Percentiles rank a stretch among this genome's conserved stretches.
Evolutionary conservation across 2,329 filamentous ascomycete genomes (phyloP).

Genomic region (Xylaria digitata): DNA sequence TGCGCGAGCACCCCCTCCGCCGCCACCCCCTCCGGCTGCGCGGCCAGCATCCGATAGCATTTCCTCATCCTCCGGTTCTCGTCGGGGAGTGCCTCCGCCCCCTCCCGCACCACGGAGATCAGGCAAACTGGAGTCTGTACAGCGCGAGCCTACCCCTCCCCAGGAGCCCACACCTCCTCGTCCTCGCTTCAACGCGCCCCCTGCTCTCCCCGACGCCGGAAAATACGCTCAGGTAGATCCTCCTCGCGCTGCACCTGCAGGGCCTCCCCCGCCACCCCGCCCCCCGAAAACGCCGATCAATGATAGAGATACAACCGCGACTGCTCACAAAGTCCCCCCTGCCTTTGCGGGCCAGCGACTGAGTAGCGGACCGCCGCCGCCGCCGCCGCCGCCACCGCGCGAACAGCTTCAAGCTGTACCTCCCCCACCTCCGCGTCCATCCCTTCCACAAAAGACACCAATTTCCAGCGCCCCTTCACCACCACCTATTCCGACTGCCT

Average conservation of each 20-base stretch:
- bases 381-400: slow-evolving; percentile 76
- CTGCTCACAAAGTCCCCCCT: slow-evolving; percentile 76
- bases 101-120: slow-evolving; percentile 71
- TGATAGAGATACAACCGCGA: slow-evolving; percentile 64
- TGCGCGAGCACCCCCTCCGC: slow-evolving; percentile 57
- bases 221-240: slow-evolving; percentile 75
- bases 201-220: slow-evolving; percentile 88
- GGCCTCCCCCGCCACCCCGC: slow-evolving; percentile 74
- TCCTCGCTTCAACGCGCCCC: slow-evolving; percentile 84
- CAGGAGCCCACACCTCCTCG: slow-evolving; percentile 77
- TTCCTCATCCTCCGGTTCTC: slow-evolving; percentile 53
- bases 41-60: slow-evolving; percentile 50
- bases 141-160: slow-evolving; percentile 67
- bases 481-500: slow-evolving; percentile 60
- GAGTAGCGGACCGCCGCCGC: slow-evolving; percentile 75
- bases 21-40: slow-evolving; percentile 45
- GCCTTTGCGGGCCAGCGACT: slow-evolving; percentile 76
- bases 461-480: slow-evolving; percentile 52
- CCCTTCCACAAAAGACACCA: slow-evolving; percentile 56
- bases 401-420: slow-evolving; percentile 45
- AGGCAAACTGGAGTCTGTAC: slow-evolving; percentile 58
- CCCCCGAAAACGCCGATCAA: slow-evolving; percentile 78
- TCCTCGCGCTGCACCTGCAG: slow-evolving; percentile 59
- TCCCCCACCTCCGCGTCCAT: slow-evolving; percentile 52
- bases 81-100: slow-evolving; percentile 62